These are phyloP conservation scores for Neofusicoccum cordaticola DNA, from an alignment of 2,329 filamentous ascomycete species.

Conservation along the genomic window DNA sequence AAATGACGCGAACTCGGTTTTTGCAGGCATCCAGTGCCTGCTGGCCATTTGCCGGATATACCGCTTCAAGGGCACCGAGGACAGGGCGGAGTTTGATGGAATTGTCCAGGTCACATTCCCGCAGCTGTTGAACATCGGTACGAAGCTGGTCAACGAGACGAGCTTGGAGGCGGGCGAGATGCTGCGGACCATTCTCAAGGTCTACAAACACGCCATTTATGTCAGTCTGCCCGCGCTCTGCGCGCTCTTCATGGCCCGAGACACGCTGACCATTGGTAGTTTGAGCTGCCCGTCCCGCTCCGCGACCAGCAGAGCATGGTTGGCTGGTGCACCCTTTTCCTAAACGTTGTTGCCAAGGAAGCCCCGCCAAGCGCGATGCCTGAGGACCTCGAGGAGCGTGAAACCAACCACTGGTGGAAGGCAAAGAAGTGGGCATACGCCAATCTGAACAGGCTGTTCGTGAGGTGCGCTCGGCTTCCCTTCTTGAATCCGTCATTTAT, in stretches of 20 bases:
- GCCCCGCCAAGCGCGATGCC: slow-evolving; percentile 75
- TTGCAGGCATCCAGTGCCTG: slow-evolving; percentile 90
- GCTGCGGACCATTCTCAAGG: slow-evolving; percentile 90
- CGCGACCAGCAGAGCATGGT: slow-evolving; percentile 81
- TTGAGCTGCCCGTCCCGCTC: slow-evolving; percentile 77
- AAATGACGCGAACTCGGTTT: slow-evolving; percentile 81
- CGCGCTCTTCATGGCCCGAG: neutral
- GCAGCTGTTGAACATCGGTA: slow-evolving; percentile 79
- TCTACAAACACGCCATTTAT: slow-evolving; percentile 98
- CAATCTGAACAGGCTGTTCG: slow-evolving; percentile 92
- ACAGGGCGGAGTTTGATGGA: slow-evolving; percentile 83
- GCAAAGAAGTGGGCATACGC: slow-evolving; percentile 99
- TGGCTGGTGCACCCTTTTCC: slow-evolving; percentile 93
- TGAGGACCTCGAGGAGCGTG: slow-evolving; percentile 79
- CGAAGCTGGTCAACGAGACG: slow-evolving; percentile 83
- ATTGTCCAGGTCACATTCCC: slow-evolving; percentile 92
- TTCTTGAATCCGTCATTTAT: slow-evolving; percentile 18
- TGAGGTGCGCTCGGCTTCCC: slow-evolving; percentile 57
- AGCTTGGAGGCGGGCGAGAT: slow-evolving; percentile 95
- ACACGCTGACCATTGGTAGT: slow-evolving; percentile 51
- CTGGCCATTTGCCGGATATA: slow-evolving; percentile 94
- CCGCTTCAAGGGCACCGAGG: slow-evolving; percentile 84
- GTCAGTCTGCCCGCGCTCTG: slow-evolving; percentile 51
- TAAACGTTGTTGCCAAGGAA: slow-evolving; percentile 82
- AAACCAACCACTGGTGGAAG: slow-evolving; percentile 98